These are phyloP conservation scores for Pezicula rhizophila DNA, from an alignment of 2,329 filamentous ascomycete species.

Conservation along the genomic window DNA sequence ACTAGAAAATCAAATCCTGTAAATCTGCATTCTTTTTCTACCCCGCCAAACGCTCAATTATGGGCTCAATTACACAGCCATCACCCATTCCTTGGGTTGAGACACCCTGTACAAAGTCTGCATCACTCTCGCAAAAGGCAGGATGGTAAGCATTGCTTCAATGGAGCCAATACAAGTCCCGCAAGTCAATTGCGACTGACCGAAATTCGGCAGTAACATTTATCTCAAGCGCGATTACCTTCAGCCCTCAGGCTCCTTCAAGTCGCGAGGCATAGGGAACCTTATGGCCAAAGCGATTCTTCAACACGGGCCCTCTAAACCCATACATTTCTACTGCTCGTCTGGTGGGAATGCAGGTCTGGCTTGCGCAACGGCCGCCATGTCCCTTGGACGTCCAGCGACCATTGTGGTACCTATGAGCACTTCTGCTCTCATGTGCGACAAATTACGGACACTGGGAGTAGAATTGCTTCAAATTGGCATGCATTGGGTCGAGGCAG, in stretches of 20 bases:
- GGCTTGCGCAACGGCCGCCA: slow-evolving; percentile 70
- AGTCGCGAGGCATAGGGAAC: slow-evolving; percentile 71
- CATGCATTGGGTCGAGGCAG: slow-evolving; percentile 62
- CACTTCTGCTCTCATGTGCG: slow-evolving; percentile 63
- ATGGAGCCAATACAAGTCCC: not conserved
- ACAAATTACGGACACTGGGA: slow-evolving; percentile 64
- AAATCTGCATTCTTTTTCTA: not conserved
- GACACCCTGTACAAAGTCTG: slow-evolving; percentile 21
- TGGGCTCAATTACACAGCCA: slow-evolving; percentile 11
- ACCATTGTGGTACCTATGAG: slow-evolving; percentile 69
- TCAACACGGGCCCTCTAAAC: slow-evolving; percentile 9
- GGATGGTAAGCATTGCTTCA: slow-evolving; percentile 18
- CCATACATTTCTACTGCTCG: slow-evolving; percentile 69
- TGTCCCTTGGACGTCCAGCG: slow-evolving; percentile 54
- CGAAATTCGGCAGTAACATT: slow-evolving; percentile 41
- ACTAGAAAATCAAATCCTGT: not conserved
- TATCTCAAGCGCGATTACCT: slow-evolving; percentile 83
- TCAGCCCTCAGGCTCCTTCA: slow-evolving; percentile 82
- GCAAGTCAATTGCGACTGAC: slow-evolving; percentile 1
- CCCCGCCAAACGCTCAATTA: not conserved
- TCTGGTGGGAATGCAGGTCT: slow-evolving; percentile 80
- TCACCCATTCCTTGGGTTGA: slow-evolving; percentile 19
- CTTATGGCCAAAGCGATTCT: slow-evolving; percentile 50
- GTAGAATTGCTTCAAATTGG: slow-evolving; percentile 65
- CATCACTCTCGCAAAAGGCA: slow-evolving; percentile 20